Conservation (phyloP, 2,329 filamentous ascomycete species). For the Colletotrichum cuscutae region DNA sequence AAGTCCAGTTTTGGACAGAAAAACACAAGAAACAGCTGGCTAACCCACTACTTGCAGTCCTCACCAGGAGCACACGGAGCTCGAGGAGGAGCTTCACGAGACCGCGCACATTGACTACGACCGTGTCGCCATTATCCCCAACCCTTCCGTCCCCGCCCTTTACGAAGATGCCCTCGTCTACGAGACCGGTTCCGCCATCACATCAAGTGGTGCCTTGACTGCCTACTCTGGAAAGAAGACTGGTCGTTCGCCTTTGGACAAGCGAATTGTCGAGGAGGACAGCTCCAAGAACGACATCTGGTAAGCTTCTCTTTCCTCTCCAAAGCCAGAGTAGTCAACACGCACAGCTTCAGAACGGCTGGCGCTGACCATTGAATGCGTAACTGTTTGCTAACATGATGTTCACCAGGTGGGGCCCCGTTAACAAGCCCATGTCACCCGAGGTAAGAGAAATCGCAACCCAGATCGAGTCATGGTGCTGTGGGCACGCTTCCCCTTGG, state of each 20-base stretch:
- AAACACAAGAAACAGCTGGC: background rate
- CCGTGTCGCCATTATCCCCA: slow-evolving; percentile 93
- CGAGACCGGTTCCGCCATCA: slow-evolving; percentile 97
- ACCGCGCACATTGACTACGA: slow-evolving; percentile 99
- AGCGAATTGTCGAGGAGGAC: slow-evolving; percentile 94
- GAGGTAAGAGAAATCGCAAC: slow-evolving; percentile 74
- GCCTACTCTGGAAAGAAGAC: slow-evolving; percentile 99
- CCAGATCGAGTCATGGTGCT: slow-evolving; percentile 23
- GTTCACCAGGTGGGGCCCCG: slow-evolving; percentile 81
- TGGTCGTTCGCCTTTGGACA: slow-evolving; percentile 94
- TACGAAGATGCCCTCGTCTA: slow-evolving; percentile 99
- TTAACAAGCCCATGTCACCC: slow-evolving; percentile 98
- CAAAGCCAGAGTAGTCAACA: background rate
- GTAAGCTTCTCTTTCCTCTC: slow-evolving; percentile 53
- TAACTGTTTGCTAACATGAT: slow-evolving; percentile 32
- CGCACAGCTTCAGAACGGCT: background rate
- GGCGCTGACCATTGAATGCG: slow-evolving; percentile 7
- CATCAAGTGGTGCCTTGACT: slow-evolving; percentile 91
- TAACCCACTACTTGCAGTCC: slow-evolving; percentile 65
- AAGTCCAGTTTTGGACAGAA: background rate
- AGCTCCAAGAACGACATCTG: slow-evolving; percentile 92
- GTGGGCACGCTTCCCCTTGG: slow-evolving; percentile 26
- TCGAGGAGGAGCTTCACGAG: slow-evolving; percentile 95
- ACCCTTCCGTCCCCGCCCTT: slow-evolving; percentile 92
- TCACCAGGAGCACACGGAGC: slow-evolving; percentile 89